A percentile compares a stretch with the other conserved stretches of the same genome.
Evolutionary conservation across 208 protist genomes (phyloP).

Genomic region (Trypanosoma melophagium): DNA sequence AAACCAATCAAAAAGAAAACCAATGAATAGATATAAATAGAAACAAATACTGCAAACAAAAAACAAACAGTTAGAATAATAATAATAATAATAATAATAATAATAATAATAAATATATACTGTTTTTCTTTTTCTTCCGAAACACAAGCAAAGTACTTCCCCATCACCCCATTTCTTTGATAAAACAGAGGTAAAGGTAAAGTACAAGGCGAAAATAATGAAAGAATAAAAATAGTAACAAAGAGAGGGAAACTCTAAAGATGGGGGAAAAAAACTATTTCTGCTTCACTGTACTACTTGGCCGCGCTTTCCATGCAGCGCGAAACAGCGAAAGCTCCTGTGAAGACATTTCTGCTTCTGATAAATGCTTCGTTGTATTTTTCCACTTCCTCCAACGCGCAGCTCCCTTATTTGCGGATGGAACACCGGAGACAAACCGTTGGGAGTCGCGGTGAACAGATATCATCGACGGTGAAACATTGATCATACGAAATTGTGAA

Average conservation of each 20-base stretch:
- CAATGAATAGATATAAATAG: too few species aligned
- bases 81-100: conserved; percentile 15
- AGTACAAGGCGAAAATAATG: too few species aligned
- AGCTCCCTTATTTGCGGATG: conserved; percentile 24
- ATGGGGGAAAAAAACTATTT: background rate
- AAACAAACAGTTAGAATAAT: conserved; percentile 26
- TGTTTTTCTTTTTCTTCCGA: background rate
- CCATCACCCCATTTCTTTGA: too few species aligned
- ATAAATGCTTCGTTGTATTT: background rate
- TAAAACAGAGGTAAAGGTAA: too few species aligned
- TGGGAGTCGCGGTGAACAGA: conserved; percentile 69
- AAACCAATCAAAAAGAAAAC: too few species aligned
- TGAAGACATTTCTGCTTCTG: background rate
- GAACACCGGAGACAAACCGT: conserved; percentile 44
- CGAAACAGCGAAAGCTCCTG: conserved; percentile 15
- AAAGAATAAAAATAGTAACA: too few species aligned
- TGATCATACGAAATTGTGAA: conserved; percentile 71
- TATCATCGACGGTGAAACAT: conserved; percentile 69
- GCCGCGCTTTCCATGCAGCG: conserved; percentile 29
- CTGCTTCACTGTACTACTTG: background rate
- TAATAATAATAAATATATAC: conserved; percentile 13
- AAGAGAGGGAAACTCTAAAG: background rate
- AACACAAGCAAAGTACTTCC: background rate
- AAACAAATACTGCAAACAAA: background rate
- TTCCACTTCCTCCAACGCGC: conserved; percentile 37